A percentile compares a stretch with the other conserved stretches of the same genome.
Evolutionary conservation across 306 rosid genomes (phyloP).

Genomic region (Ormosia emarginata): DNA sequence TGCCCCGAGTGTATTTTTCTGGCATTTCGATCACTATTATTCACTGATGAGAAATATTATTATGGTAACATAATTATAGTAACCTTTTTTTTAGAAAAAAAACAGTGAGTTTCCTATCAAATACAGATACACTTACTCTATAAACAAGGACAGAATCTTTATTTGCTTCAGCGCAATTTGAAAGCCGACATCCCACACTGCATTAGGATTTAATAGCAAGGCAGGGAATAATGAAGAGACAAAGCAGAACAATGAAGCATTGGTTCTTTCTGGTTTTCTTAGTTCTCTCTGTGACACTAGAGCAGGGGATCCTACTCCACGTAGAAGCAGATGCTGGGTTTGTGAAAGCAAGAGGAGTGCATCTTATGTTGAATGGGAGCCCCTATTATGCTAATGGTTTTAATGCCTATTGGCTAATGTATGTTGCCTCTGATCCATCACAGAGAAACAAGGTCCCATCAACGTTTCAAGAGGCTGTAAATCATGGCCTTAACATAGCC

Average conservation of each 20-base stretch:
- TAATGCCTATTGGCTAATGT: constrained; percentile 96
- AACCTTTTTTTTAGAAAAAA: not conserved
- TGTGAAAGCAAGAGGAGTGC: constrained; percentile 70
- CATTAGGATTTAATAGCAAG: not conserved
- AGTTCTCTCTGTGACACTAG: constrained; percentile 24
- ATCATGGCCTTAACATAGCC: constrained; percentile 59
- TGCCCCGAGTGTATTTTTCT: not conserved
- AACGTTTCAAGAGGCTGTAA: constrained; percentile 59
- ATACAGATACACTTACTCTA: not conserved
- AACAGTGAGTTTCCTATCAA: not conserved
- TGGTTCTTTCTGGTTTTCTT: constrained; percentile 33
- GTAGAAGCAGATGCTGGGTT: constrained; percentile 61
- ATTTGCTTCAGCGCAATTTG: not conserved
- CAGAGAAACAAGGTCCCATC: constrained; percentile 71
- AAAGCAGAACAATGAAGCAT: constrained; percentile 31
- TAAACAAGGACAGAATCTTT: constrained; percentile 5
- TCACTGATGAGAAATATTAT: not conserved
- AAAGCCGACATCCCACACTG: not conserved
- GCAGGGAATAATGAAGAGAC: not conserved
- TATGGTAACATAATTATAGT: not conserved
- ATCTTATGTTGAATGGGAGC: constrained; percentile 58
- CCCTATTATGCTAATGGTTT: constrained; percentile 86
- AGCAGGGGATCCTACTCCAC: not conserved
- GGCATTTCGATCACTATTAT: not conserved
- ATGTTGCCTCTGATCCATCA: constrained; percentile 69